Base-by-base conservation (phyloP, 345 rosid genomes). In the Turritis glabra region DNA sequence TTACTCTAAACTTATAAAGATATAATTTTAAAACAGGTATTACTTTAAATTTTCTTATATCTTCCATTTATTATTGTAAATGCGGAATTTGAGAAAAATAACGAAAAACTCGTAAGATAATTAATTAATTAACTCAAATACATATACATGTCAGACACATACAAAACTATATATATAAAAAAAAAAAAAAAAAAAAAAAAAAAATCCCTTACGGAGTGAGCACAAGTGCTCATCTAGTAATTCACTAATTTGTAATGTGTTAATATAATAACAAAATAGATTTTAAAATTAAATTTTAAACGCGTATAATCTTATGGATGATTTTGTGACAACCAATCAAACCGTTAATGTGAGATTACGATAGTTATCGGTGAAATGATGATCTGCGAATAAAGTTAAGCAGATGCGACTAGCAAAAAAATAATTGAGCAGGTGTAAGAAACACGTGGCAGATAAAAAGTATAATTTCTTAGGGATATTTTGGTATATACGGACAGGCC, bases 401-500 rank as follows among this genome's bases (percentile, higher is more conserved):
- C 5, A 38, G 4, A 64, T 41, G 15, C 5, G 9, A 25, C 21
- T 1, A 13, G 23, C n/a, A n/a, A 47, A 21, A 17, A 37, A 47
- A 30, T 55, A 74, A 74, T 21, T n/a, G 46, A 47, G 5, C 11
- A 46, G 1, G 33, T 4, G 21, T 5, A 47, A 19, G 3, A 66
- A 35, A 66, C 37, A 76, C 72, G 78, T 54, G 80, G 74, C 74
- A 76, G 13, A 59, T 5, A 11, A 43, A 55, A 8, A 9, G 12
- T 11, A 74, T 56, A 46, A 54, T 55, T 48, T 1, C 14, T 8
- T 12, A 2, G 40, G 43, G 57, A 74, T 74, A 66, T 44, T 18
- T 57, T 19, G 26, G 72, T 18, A 74, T 74, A 75, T 58, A 12
- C 71, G 44, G 79, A 74, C 67, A 64, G 29, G 79, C 40, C 74